These are phyloP conservation scores for Arachnopeziza araneosa DNA, from an alignment of 2,329 filamentous ascomycete genomes.

Conservation along the genomic window DNA sequence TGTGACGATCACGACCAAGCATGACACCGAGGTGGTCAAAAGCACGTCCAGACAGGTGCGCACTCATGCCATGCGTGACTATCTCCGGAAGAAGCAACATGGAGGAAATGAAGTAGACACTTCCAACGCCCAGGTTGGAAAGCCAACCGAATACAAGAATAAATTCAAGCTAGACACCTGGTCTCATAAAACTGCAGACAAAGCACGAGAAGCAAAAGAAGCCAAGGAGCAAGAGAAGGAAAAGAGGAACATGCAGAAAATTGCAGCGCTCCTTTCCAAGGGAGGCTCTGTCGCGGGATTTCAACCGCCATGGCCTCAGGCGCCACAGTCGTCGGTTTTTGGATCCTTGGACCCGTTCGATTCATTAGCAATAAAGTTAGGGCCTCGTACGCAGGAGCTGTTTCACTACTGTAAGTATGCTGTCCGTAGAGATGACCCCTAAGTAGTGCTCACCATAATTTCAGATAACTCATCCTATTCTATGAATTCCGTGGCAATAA, in stretches of 20 bases:
- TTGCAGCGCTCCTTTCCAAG: background rate
- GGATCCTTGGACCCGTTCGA: constrained; percentile 14
- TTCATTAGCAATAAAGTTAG: constrained; percentile 9
- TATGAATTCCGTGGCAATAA: constrained; percentile 17
- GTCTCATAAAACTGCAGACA: constrained; percentile 11
- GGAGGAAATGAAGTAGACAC: background rate
- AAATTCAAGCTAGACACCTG: constrained; percentile 15
- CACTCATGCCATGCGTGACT: constrained; percentile 16
- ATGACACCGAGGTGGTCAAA: background rate
- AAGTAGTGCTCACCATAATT: background rate
- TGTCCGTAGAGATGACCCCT: background rate
- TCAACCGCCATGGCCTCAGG: background rate
- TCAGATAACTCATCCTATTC: constrained; percentile 10
- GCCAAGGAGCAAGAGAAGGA: background rate
- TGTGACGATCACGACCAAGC: constrained; percentile 10
- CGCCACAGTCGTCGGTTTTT: background rate
- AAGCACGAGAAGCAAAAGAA: background rate
- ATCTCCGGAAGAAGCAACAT: constrained; percentile 6
- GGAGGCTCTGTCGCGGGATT: background rate
- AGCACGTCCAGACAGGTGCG: constrained; percentile 12
- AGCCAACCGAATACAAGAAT: constrained; percentile 11
- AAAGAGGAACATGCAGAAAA: background rate
- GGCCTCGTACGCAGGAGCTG: constrained; percentile 5
- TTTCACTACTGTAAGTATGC: constrained; percentile 10
- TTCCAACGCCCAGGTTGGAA: background rate